A percentile compares a stretch with the other conserved stretches of the same genome.
These are phyloP conservation scores for Botrytis fragariae DNA, from an alignment of 2,329 filamentous ascomycete species.

Conservation along the genomic window DNA sequence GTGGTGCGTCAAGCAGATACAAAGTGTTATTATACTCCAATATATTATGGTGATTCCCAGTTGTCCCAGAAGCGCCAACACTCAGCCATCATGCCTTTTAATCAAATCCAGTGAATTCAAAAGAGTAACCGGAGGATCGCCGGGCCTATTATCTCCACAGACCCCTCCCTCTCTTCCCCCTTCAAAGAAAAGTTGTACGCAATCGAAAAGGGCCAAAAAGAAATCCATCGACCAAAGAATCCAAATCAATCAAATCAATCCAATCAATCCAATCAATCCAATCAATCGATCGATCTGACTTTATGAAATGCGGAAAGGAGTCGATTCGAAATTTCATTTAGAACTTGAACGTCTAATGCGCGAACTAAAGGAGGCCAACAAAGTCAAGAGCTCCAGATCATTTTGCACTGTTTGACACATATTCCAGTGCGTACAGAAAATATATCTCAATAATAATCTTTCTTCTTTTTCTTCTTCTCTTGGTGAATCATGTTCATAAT, in stretches of 20 bases:
- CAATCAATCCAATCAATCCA: neutral
- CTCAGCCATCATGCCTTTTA: neutral
- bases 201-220: neutral
- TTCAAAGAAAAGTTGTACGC: neutral
- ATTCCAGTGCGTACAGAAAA: rapidly evolving
- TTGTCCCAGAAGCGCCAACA: too few species aligned
- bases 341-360: neutral
- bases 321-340: neutral
- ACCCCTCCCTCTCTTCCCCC: too few species aligned
- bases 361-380: neutral
- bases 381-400: neutral
- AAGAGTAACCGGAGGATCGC: neutral
- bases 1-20: neutral
- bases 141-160: too few species aligned
- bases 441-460: neutral
- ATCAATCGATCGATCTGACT: neutral
- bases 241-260: too few species aligned
- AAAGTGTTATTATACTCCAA: too few species aligned
- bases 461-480: neutral
- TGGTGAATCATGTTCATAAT: neutral
- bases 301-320: neutral
- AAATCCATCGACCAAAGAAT: neutral
- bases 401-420: neutral
- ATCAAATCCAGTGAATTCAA: neutral
- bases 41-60: too few species aligned